These are phyloP conservation scores for Coniochaeta sp. DNA, from an alignment of 2,329 filamentous ascomycete genomes.

Conservation along the genomic window DNA sequence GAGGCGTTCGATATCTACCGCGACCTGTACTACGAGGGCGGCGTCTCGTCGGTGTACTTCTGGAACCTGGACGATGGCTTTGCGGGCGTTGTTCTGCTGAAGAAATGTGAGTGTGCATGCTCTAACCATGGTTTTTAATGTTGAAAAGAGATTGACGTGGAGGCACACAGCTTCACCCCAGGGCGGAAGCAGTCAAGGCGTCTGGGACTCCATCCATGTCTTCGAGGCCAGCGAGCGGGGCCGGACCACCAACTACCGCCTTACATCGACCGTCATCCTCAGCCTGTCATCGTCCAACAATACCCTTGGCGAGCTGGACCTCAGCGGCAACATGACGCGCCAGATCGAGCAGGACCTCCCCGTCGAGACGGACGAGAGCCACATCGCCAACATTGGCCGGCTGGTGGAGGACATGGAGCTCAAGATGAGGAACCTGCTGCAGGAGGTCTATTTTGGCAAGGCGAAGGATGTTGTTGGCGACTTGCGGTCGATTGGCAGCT, in stretches of 20 bases:
- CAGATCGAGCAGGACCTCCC: slow-evolving; percentile 90
- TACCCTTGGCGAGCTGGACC: slow-evolving; percentile 75
- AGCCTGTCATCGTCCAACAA: slow-evolving; percentile 64
- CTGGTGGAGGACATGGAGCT: slow-evolving; percentile 99
- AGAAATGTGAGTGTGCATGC: slow-evolving; percentile 62
- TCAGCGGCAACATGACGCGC: slow-evolving; percentile 95
- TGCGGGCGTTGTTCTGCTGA: slow-evolving; percentile 88
- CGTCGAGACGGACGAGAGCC: slow-evolving; percentile 82
- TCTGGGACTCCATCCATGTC: slow-evolving; percentile 98
- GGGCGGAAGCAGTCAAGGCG: slow-evolving; percentile 59
- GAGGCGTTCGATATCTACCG: slow-evolving; percentile 96
- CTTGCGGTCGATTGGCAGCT: slow-evolving; percentile 73
- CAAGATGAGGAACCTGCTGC: slow-evolving; percentile 96
- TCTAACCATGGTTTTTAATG: background rate
- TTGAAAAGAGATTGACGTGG: background rate
- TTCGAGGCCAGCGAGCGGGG: slow-evolving; percentile 94
- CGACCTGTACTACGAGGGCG: slow-evolving; percentile 94
- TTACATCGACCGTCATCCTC: slow-evolving; percentile 93
- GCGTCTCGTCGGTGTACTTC: slow-evolving; percentile 92
- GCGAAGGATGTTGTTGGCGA: slow-evolving; percentile 98
- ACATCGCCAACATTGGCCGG: slow-evolving; percentile 90
- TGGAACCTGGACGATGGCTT: slow-evolving; percentile 99
- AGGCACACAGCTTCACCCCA: slow-evolving; percentile 52
- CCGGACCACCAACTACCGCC: slow-evolving; percentile 90
- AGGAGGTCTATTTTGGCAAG: slow-evolving; percentile 99